Evolutionary conservation across 2,329 filamentous ascomycete species (phyloP), one percentile per base, ranked within the genome.

Genomic region (Colletotrichum tofieldiae): DNA sequence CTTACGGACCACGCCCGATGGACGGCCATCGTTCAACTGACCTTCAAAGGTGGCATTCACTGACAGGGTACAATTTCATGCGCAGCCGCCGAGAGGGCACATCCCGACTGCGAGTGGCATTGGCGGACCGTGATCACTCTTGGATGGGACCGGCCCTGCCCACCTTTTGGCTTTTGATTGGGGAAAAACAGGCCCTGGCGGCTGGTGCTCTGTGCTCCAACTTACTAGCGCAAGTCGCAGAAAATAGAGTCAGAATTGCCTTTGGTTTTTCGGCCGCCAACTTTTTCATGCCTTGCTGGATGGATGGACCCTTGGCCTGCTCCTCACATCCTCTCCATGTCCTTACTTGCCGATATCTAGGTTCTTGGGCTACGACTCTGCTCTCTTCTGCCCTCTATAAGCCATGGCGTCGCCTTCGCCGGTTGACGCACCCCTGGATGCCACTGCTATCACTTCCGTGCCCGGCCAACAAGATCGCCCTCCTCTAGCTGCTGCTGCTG

Each of bases 381-480:
- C 41, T 39, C 11, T 39, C 41, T 26, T 20, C 16, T 29, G 32
- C 52, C 32, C 37, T 67, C 45, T 23, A n/a, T 18, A 41, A 69
- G 47, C 43, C 43, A 72, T 69, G 59, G 59, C 65, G 45, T 52
- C 45, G 43, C 39, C 43, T 55, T 59, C 39, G 52, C 45, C 65
- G 26, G 54, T 59, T 39, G 69, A 49, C 56, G 64, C 68, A 37
- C 52, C 52, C 6, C 32, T 43, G 52, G 67, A 70, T 65, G 26
- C 60, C 41, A 43, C 58, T 67, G 56, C 43, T 55, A 37, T 45
- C 45, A 65, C 39, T 37, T 52, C 68, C n/a, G 23, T 43, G 63
- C 32, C 41, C 18, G 35, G 56, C 64, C 68, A 67, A 61, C 68
- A 67, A 62, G 63, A 63, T 72, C 37, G 35, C 45, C 56, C 23